phyloP scores from a whole-genome alignment of 768 basidiomycete species.

The Boletus edulis region DNA sequence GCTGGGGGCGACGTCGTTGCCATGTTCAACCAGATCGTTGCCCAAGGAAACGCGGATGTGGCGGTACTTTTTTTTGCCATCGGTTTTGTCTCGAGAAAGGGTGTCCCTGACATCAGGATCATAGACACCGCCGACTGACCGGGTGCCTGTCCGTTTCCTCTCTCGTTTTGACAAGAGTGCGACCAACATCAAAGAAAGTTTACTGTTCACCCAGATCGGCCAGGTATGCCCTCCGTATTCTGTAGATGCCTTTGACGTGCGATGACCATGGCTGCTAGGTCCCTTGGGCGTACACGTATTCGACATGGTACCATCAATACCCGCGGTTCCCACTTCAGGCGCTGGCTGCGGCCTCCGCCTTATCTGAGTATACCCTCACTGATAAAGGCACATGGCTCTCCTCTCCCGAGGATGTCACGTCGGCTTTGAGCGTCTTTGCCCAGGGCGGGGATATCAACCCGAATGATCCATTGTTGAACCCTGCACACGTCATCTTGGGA shows the following conservation, averaged over 20 bases:
- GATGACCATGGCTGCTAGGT: slow-evolving; percentile 32
- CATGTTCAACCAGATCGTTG: slow-evolving; percentile 50
- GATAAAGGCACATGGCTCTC: slow-evolving; percentile 52
- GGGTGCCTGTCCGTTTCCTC: slow-evolving; percentile 45
- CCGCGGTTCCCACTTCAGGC: slow-evolving; percentile 51
- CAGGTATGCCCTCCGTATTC: slow-evolving; percentile 32
- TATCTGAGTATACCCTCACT: slow-evolving; percentile 53
- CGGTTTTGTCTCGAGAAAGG: not conserved
- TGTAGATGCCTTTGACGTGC: not conserved
- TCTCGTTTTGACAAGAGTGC: slow-evolving; percentile 59
- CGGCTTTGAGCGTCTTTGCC: slow-evolving; percentile 38
- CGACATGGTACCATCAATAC: slow-evolving; percentile 61
- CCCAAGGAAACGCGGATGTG: slow-evolving; percentile 41
- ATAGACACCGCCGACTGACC: slow-evolving; percentile 30
- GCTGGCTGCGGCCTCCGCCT: slow-evolving; percentile 42
- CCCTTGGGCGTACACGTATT: slow-evolving; percentile 52
- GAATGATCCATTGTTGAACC: slow-evolving; percentile 45
- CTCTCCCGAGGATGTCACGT: slow-evolving; percentile 32
- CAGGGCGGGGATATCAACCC: slow-evolving; percentile 38
- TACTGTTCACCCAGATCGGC: slow-evolving; percentile 47
- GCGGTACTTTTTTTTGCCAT: slow-evolving; percentile 29
- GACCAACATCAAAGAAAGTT: slow-evolving; percentile 56
- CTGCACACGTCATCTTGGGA: slow-evolving; percentile 43
- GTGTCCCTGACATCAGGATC: not conserved
- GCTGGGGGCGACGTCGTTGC: slow-evolving; percentile 28